Base-by-base conservation (phyloP, 257 asterid genomes). In the Forsythia suspensa region DNA sequence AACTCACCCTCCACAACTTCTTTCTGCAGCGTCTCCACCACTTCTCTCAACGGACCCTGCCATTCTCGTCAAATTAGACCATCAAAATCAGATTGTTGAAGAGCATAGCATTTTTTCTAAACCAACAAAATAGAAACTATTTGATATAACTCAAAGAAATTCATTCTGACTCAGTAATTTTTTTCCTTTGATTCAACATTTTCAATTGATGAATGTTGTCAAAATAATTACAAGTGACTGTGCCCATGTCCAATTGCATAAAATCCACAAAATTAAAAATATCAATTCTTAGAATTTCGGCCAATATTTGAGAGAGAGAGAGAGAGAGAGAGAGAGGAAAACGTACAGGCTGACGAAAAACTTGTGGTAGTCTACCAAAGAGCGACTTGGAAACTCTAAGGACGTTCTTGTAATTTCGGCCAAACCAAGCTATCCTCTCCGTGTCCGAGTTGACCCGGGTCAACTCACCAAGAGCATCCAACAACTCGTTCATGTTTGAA, bases 1-100 rank as follows among this genome's bases (percentile, higher is more conserved):
- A 94, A 76, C 65, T 83, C 97, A 73, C 97, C 97, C 42, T 92
- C 94, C 76, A 78, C 24, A 34, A 94, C 86, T 81, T 94, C 97
- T 74, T 82, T 84, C 86, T 87, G 92, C 79, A 91, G 72, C 13
- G 76, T 82, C 83, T 83, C 87, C 82, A 91, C 84, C 43, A 85
- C 46, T 42, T 91, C 94, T 79, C 86, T 82, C 79, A 92, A 24
- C 21, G 92, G 91, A 3, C 96, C 98, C 97, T 92, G 90, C 41
- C 41, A 73, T 80, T 86, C 68, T 77, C 77, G 84, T 11, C 63
- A 59, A 57, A 65, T 10, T 15, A 61, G n/a, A 68, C 61, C 73
- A 77, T 61, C 72, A 79, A 18, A 46, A 8, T 21, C 29, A 51
- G 8, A 11, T 46, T 13, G 38, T 13, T 29, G 34, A 63, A n/a